Evolutionary conservation across 345 rosid genomes (phyloP).

Genomic region (Salix koriyanagi): DNA sequence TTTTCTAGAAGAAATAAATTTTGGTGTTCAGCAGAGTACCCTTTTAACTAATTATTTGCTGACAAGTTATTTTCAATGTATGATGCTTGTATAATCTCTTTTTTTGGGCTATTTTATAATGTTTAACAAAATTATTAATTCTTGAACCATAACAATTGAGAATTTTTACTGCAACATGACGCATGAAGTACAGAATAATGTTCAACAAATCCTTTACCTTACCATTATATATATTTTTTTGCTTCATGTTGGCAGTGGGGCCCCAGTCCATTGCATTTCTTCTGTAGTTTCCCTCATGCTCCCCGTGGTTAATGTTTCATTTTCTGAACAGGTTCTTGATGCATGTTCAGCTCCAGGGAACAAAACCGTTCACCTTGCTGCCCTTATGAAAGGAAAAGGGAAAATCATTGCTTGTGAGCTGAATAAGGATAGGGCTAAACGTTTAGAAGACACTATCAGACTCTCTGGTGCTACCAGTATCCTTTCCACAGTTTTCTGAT

Average conservation of each 20-base stretch:
- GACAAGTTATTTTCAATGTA: neutral
- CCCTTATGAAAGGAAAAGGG: conserved; percentile 82
- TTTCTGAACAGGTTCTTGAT: conserved; percentile 73
- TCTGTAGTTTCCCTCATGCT: neutral
- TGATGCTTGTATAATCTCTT: neutral
- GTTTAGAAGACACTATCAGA: conserved; percentile 60
- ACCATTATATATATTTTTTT: neutral
- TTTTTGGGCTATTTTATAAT: neutral
- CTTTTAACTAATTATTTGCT: neutral
- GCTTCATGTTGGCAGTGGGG: neutral
- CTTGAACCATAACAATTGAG: neutral
- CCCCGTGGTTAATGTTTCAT: conserved; percentile 8
- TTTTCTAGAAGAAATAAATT: neutral
- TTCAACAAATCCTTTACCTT: no score
- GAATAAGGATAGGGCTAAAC: conserved; percentile 60
- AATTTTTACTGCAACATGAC: neutral
- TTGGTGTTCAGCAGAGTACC: neutral
- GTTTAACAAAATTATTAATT: neutral
- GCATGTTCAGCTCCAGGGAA: conserved; percentile 99
- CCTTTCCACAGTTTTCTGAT: conserved; percentile 32
- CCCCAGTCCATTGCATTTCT: neutral
- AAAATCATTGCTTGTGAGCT: conserved; percentile 77
- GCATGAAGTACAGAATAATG: no score
- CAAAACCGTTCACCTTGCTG: conserved; percentile 93
- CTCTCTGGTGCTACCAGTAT: conserved; percentile 88